Base-by-base conservation (phyloP, 768 basidiomycete species). In the Boletellus ananiceps region DNA sequence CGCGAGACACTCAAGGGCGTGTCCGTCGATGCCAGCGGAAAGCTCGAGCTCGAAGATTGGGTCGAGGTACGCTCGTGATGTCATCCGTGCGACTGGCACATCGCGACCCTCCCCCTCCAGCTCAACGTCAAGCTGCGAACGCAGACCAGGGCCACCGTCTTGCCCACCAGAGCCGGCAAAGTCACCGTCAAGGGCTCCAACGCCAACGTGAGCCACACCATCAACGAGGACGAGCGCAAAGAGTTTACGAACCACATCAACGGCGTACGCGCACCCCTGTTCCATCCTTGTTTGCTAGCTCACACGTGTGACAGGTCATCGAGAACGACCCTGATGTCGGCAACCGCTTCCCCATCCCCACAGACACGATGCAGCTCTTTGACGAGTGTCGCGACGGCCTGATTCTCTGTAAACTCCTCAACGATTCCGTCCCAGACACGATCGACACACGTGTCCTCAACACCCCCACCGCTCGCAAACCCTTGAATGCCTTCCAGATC, bases 181-280 rank as follows among this genome's bases (percentile, higher is more conserved):
- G 91, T 97, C 51, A 91, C 90, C 1, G 91, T 97, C 19, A 83
- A 92, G 64, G 95, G 95, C 49, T 92, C 93, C 4, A 96, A 91
- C 58, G 88, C 90, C 45, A 96, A 94, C 69, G 90, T 92, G 55
- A 91, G 88, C 69, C 95, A 97, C 72, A 95, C 95, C 31, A 86
- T 98, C 70, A 96, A 96, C 72, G 92, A 97, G 68, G 95, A 98
- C 66, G 95, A 97, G 66, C 78, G 92, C 46, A 74, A 80, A 18
- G 93, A 95, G 64, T 98, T 98, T 71, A 98, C 95, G n/a, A 88
- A 91, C 63, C 95, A 99, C 70, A 98, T 99, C 74, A 99, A 99
- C 66, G 73, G 79, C 51, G 95, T 96, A 61, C 55, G 88, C 67
- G 56, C 27, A 18, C 42, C 27, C 18, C 49, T 16, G 44, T 32